A percentile compares a stretch with the other conserved stretches of the same genome.
Conservation (phyloP, 306 rosid species). For the Canavalia ensiformis region DNA sequence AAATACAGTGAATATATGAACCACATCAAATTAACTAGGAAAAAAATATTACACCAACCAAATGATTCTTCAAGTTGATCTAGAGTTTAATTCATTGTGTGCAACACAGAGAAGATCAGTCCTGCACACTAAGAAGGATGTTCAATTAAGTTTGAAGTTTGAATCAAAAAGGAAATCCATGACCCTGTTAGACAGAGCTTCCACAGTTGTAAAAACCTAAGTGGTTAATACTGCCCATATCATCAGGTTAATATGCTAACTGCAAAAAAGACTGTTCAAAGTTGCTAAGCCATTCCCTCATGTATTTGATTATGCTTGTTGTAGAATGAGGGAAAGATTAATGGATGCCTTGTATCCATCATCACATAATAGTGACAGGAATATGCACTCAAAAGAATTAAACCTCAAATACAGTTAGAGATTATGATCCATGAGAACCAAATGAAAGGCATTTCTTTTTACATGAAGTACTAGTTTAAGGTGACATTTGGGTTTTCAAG, state of each 20-base stretch:
- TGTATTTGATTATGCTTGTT: neutral
- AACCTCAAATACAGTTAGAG: constrained; percentile 14
- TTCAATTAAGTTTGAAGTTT: neutral
- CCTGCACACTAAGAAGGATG: neutral
- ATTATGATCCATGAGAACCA: constrained; percentile 35
- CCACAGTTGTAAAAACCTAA: neutral
- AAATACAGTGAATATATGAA: constrained; percentile 5
- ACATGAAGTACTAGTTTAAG: constrained; percentile 26
- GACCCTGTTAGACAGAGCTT: constrained; percentile 19
- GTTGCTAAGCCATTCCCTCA: constrained; percentile 2
- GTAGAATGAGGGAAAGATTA: neutral
- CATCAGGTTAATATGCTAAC: constrained; percentile 16
- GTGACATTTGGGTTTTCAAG: neutral
- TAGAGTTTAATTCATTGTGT: neutral
- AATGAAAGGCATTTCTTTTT: constrained; percentile 16
- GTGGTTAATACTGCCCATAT: constrained; percentile 9
- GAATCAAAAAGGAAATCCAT: neutral
- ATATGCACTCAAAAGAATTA: constrained; percentile 6
- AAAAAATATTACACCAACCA: neutral
- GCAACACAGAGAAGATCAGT: neutral
- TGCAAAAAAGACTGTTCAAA: neutral
- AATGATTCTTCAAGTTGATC: neutral
- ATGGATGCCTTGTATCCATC: neutral
- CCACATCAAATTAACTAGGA: neutral
- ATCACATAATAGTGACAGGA: neutral